Evolutionary conservation across 2,329 filamentous ascomycete genomes (phyloP), one percentile per base, ranked within the genome.

Genomic region (Escovopsis sp.): DNA sequence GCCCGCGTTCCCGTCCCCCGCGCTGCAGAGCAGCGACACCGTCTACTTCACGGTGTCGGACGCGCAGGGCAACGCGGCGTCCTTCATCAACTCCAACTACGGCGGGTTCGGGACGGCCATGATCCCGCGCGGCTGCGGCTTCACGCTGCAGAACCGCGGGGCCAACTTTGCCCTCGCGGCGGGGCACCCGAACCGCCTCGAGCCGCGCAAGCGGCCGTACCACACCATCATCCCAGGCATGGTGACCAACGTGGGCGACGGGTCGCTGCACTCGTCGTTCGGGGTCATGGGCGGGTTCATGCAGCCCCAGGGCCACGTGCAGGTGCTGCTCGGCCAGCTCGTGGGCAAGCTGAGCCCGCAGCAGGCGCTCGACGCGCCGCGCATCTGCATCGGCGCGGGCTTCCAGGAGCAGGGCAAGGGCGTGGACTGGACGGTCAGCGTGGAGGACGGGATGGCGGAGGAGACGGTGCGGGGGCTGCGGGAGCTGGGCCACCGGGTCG

Each of bases 281-380:
- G 91, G 91, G 41, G 89, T 96, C 45, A 96, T 96, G 91, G 91
- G 91, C 40, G 89, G 87, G 2, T 96, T 93, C 63, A 96, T 96
- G 84, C 91, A 98, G 64, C 91, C 91, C 0, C 91, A 96, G 61
- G 91, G 89, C 16, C 91, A 96, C 46, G 80, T 96, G 0, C 91
- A 96, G 61, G 87, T 94, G 1, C 64, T 98, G 9, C 68, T 96
- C 2, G 94, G 93, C 50, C 88, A 94, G 73, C 63, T 94, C 0
- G 76, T 87, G 0, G 94, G 88, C 51, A 77, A 79, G 2, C 69
- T 86, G 41, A 81, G 80, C 47, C 87, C 88, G 1, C 91, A 98
- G 61, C 78, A 85, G 45, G 87, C 89, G 3, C 71, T 96, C 0
- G 91, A 98, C 56, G 82, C 89, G 4, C 89, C 91, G 13, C 71